Base-by-base conservation (phyloP, 257 asterid genomes). In the Jaltomata sinuosa region DNA sequence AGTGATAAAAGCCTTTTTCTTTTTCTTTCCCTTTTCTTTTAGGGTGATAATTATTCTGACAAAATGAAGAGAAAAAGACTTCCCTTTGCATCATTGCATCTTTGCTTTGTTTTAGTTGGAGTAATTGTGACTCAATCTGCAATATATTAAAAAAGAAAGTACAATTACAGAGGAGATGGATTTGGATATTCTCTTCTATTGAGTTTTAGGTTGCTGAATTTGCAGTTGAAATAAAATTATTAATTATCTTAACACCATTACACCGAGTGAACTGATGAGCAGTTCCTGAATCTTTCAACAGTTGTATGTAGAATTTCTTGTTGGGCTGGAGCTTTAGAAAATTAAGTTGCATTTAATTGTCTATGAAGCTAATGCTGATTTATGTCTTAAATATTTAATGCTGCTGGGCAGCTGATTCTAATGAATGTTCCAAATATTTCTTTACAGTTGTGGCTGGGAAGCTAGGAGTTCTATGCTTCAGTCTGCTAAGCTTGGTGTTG, bases 381-480 rank as follows among this genome's bases (percentile, higher is more conserved):
- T 50, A 49, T 29, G 10, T 49, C 18, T 8, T 77, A 47, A 49
- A 47, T 77, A 49, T 77, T 49, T 77, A 4, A 47, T 47, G 82
- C 53, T 45, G 53, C 80, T 72, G 80, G 42, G 55, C 40, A 45
- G 82, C 40, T 50, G 25, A 77, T 77, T 31, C 62, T 77, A 77
- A 77, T 77, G 82, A 77, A 77, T 49, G 27, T 83, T 67, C 89
- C 89, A 74, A 79, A 65, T 76, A 32, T 89, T 85, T 64, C 36
- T 80, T 84, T 88, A 85, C 98, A 97, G 99, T 88, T 95, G 97
- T 72, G 94, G 95, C 81, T 97, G 99, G 99, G 93, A 88, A 82
- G 91, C 97, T 85, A 91, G 99, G 89, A 89, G 88, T 83, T 80
- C 79, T 81, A 85, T 92, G 89, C 91, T 92, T 80, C 85, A 87